A percentile compares a stretch with the other conserved stretches of the same genome.
Evolutionary conservation across 1,284 basidiomycete genomes (phyloP).

Genomic region (Trichosporon sp.): DNA sequence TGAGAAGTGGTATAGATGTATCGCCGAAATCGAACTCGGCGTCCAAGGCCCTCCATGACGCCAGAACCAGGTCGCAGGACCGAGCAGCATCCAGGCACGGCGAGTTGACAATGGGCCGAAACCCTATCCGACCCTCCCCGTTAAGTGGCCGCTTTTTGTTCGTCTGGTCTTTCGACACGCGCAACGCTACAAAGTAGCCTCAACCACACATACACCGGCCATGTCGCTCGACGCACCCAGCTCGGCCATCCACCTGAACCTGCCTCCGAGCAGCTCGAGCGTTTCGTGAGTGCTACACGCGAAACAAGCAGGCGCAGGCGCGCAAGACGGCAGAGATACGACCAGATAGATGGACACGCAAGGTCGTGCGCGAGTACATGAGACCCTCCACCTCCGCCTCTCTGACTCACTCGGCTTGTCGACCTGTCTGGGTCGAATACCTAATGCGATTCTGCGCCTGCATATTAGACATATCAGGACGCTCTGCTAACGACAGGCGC

Average conservation of each 20-base stretch:
- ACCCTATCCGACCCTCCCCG: not conserved
- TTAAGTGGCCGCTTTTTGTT: slow-evolving; percentile 7
- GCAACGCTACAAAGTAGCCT: slow-evolving; percentile 1
- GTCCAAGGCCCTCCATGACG: not conserved
- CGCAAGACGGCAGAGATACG: not conserved
- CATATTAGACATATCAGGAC: too few species aligned
- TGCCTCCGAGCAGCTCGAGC: slow-evolving; percentile 39
- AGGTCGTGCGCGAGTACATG: not conserved
- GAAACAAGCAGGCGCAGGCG: not conserved
- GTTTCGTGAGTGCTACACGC: slow-evolving; percentile 25
- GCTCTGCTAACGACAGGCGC: slow-evolving; percentile 50
- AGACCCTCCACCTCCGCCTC: not conserved
- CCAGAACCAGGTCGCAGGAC: not conserved
- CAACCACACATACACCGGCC: slow-evolving; percentile 6
- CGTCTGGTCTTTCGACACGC: not conserved
- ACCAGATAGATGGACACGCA: not conserved
- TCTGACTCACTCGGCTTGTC: not conserved
- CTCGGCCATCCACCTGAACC: slow-evolving; percentile 45
- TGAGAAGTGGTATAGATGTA: not conserved
- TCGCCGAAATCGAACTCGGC: not conserved
- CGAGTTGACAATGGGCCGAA: not conserved
- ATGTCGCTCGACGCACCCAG: slow-evolving; percentile 47
- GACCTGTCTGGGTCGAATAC: not conserved
- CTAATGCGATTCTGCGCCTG: not conserved
- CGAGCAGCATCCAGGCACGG: not conserved